Evolutionary conservation across 1,284 basidiomycete species (phyloP), one percentile per base, ranked within the genome.

Genomic region (Ceratobasidium sp.): DNA sequence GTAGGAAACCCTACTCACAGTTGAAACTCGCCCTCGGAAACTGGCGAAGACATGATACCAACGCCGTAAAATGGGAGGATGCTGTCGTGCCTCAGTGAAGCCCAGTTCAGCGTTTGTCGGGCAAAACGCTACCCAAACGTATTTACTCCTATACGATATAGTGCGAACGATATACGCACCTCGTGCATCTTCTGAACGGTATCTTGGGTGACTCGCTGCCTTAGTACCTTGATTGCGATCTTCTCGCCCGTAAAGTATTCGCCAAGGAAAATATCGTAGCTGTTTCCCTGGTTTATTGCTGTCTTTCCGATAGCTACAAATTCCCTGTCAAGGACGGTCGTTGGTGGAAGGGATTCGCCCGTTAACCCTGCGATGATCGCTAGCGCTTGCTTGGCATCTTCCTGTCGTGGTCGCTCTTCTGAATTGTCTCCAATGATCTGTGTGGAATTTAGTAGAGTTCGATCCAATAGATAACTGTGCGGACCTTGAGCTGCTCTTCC

Each of bases 221-320:
- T 22, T 33, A 73, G 50, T 7, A 73, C 60, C 27, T 73, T 73
- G 27, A 73, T 64, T 1, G 48, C 72, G n/a, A 73, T 57, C 60
- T 22, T 64, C 41, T 73, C 72, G 2, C 72, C 72, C 3, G 72
- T 73, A n/a, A 73, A 73, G 22, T 73, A 73, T 15, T 73, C 72
- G 9, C 69, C 69, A 9, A 60, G 8, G 22, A 72, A 72, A 3
- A 72, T 47, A 41, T 72, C 69, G 47, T 72, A 72, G 45, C 47
- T 60, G 2, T 44, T 8, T 2, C 69, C 69, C 41, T 72, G 69
- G 47, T 59, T 44, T 19, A 72, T 19, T 6, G 69, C 69, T 2
- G 59, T 45, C 2, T 31, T 33, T 7, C 57, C 69, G 22, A 72
- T 51, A 2, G 44, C 60, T 5, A 72, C 69, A 36, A 72, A 72